Percentiles rank a stretch among this genome's conserved stretches.
Conservation (phyloP, 2,329 filamentous ascomycete genomes). For the Fusarium sp. region DNA sequence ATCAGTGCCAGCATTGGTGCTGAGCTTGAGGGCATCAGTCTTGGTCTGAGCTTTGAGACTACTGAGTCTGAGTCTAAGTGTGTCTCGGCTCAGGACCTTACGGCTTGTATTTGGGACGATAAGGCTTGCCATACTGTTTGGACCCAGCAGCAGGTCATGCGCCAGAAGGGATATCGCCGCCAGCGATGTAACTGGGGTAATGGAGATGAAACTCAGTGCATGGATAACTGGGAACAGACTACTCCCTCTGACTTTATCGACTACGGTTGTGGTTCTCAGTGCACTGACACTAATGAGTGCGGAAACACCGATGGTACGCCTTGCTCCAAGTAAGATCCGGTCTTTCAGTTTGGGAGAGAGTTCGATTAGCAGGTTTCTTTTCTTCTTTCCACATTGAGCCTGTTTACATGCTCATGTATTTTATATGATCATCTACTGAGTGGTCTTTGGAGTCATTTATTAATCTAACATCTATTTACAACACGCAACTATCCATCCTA, state of each 20-base stretch:
- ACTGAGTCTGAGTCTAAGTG: neutral
- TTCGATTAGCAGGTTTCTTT: no score
- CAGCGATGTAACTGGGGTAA: slow-evolving; percentile 10
- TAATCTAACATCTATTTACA: no score
- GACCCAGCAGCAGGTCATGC: slow-evolving; percentile 17
- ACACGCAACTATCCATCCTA: no score
- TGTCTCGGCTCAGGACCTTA: slow-evolving; percentile 4
- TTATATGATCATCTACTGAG: no score
- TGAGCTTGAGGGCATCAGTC: neutral
- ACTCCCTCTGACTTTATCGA: slow-evolving; percentile 4
- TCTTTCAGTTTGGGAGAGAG: accelerated
- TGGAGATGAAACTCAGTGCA: slow-evolving; percentile 7
- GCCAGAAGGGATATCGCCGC: slow-evolving; percentile 8
- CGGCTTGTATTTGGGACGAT: slow-evolving; percentile 7
- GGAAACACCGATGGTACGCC: neutral
- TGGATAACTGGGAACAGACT: slow-evolving; percentile 17
- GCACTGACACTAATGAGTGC: neutral
- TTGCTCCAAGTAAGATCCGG: neutral
- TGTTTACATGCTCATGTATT: no score
- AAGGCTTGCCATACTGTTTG: slow-evolving; percentile 17
- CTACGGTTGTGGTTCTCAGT: slow-evolving; percentile 10
- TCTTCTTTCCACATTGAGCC: no score
- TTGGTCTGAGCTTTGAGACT: neutral
- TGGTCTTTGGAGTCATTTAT: no score
- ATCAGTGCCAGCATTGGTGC: neutral